Base-by-base conservation (phyloP, 257 asterid genomes). In the Primulina eburnea region DNA sequence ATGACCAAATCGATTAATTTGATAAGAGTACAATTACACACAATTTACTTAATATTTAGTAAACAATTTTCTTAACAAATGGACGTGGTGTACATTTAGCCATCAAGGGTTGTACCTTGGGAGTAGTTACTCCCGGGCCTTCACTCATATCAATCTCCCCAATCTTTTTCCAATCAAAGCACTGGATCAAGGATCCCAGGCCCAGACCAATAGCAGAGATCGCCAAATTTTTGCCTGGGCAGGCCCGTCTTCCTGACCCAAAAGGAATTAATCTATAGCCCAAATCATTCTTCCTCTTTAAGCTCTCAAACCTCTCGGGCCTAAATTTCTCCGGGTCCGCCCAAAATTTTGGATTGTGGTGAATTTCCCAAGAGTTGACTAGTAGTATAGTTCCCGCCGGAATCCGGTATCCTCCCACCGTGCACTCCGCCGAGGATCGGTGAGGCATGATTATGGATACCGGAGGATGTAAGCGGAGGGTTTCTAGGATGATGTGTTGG, bases 221-320 rank as follows among this genome's bases (percentile, higher is more conserved):
- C 0, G 75, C 88, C 78, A 87, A 72, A 59, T 75, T 78, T 73
- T 85, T 83, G 8, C 84, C 90, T 0, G 90, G 89, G 11, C 92
- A 84, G 53, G 85, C 87, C 77, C 90, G 89, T 55, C 92, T 73
- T 0, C 90, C 92, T 65, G 70, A 71, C 53, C 89, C 88, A 64
- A 86, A 86, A 0, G 88, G 88, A 0, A 86, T 60, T 35, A 76
- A 73, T 69, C 61, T 73, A 16, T 79, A 75, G 29, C 89, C 95
- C 70, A 80, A 61, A 20, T 76, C 88, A 59, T 72, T 82, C 52
- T 79, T 82, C 58, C 81, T 82, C 20, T 89, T 94, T 0, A 68
- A 1, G 0, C 86, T 86, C 73, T 81, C 85, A 26, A 90, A 93
- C 28, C 96, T 83, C n/a, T 93, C 97, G 26, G 98, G 98, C 63